Conservation (phyloP, 768 basidiomycete species). For the Mycena maculata region DNA sequence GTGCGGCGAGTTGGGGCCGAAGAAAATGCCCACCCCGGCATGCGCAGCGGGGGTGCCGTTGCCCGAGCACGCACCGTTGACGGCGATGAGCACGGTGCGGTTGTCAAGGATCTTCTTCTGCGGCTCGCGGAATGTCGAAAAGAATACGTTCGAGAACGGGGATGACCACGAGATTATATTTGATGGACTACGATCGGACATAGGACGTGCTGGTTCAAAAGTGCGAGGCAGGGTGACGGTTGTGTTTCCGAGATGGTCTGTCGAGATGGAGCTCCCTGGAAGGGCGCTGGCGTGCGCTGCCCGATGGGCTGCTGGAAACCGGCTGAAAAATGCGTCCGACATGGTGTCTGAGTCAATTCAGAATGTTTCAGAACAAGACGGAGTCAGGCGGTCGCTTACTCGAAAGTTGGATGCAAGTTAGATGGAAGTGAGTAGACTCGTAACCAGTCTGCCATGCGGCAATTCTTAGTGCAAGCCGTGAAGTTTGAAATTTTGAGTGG, state of each 20-base stretch:
- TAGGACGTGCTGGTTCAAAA: slow-evolving; percentile 7
- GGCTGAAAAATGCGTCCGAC: slow-evolving; percentile 24
- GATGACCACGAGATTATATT: slow-evolving; percentile 19
- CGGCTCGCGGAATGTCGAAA: slow-evolving; percentile 23
- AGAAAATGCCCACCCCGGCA: slow-evolving; percentile 28
- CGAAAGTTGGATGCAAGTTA: too few species aligned
- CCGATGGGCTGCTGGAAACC: slow-evolving; percentile 18
- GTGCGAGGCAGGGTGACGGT: slow-evolving; percentile 30
- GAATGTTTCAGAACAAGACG: too few species aligned
- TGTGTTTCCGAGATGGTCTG: slow-evolving; percentile 27
- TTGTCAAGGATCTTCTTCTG: slow-evolving; percentile 29
- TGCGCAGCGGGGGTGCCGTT: slow-evolving; percentile 26
- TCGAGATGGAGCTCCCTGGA: slow-evolving; percentile 26
- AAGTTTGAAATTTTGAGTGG: too few species aligned
- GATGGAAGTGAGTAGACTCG: too few species aligned
- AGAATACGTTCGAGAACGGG: slow-evolving; percentile 26
- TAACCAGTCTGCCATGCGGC: too few species aligned
- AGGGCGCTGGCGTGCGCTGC: slow-evolving; percentile 15
- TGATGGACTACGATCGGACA: slow-evolving; percentile 17
- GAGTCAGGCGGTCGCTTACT: too few species aligned
- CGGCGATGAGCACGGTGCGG: slow-evolving; percentile 21
- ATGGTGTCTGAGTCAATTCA: not conserved
- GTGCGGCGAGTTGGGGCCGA: slow-evolving; percentile 31
- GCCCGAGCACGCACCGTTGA: slow-evolving; percentile 30
- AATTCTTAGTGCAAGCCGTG: too few species aligned